Evolutionary conservation across 495 filamentous ascomycete species (phyloP).

Genomic region (Annulohypoxylon stygium): DNA sequence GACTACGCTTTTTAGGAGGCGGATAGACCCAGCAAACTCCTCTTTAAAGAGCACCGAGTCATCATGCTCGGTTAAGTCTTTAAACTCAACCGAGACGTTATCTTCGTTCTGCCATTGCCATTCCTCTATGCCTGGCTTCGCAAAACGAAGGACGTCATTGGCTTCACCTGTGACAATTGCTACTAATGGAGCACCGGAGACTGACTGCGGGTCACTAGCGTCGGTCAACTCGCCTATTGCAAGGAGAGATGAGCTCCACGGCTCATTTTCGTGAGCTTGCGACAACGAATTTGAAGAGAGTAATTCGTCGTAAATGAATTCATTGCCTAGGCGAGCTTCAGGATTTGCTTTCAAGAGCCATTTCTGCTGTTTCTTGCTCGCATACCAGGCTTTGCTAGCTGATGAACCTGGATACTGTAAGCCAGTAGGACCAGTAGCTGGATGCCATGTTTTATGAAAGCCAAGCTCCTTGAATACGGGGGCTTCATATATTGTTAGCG

Average conservation of each 20-base stretch:
- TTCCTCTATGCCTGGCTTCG: slow-evolving; percentile 56
- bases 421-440: slow-evolving; percentile 31
- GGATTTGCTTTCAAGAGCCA: slow-evolving; percentile 56
- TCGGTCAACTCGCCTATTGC: slow-evolving; percentile 57
- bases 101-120: slow-evolving; percentile 62
- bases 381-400: slow-evolving; percentile 31
- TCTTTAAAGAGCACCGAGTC: slow-evolving; percentile 68
- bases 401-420: slow-evolving; percentile 24
- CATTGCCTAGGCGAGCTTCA: slow-evolving; percentile 54
- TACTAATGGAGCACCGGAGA: slow-evolving; percentile 53
- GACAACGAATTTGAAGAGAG: slow-evolving; percentile 42
- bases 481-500: slow-evolving; percentile 49
- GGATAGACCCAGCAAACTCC: slow-evolving; percentile 68
- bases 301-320: slow-evolving; percentile 47
- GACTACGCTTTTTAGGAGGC: slow-evolving; percentile 74
- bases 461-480: slow-evolving; percentile 59
- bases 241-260: slow-evolving; percentile 47
- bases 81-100: slow-evolving; percentile 54
- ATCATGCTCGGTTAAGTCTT: slow-evolving; percentile 47
- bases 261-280: slow-evolving; percentile 11
- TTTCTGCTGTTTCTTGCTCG: slow-evolving; percentile 49
- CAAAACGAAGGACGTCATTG: slow-evolving; percentile 65
- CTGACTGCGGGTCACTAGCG: slow-evolving; percentile 33
- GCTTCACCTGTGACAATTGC: slow-evolving; percentile 64
- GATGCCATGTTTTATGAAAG: slow-evolving; percentile 54